Base-by-base conservation (phyloP, 2,329 filamentous ascomycete genomes). In the Phoma sp. region DNA sequence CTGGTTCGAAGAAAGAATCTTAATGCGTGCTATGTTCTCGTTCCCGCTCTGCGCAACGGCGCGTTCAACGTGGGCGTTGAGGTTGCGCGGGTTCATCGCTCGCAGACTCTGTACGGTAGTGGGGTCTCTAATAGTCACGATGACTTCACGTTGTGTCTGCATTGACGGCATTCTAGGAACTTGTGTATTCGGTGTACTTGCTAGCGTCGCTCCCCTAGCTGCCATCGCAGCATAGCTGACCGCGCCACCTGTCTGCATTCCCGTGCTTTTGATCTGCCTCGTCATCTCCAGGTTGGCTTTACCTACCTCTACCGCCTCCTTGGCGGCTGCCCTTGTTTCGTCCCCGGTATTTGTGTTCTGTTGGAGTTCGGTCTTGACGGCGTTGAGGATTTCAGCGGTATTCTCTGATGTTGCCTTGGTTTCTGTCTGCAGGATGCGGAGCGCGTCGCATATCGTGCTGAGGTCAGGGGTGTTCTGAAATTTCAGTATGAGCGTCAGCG, bases 101-200 rank as follows among this genome's bases (percentile, higher is more conserved):
- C 56, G 30, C 21, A 60, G 52, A 47, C 56, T 57, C 33, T 61
- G 43, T 55, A 62, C 28, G 12, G 55, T 62, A 15, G 47, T 23
- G 17, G 53, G 33, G 42, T 59, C 55, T 59, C 48, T 56, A 7
- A 62, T 58, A 28, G 48, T 62, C 17, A 62, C 40, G 10, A 63
- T 53, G 26, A 65, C 51, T 47, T 65, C 38, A 57, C 53, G 52
- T 46, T 60, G 49, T 15, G 33, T 53, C 40, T 61, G 42, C 36
- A 21, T 38, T 43, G 60, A 57, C 29, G 45, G 47, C 14, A 11
- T 25, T 53, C 51, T 60, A 18, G 46, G 34, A 56, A 46, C 55
- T 34, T 61, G 49, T 62, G 50, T 50, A 62, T 60, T 62, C 21
- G 55, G 45, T 59, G 34, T 59, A 53, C 48, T 52, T 61, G 54